Evolutionary conservation across 257 asterid species (phyloP).

Genomic region (Solanum tacnaense): DNA sequence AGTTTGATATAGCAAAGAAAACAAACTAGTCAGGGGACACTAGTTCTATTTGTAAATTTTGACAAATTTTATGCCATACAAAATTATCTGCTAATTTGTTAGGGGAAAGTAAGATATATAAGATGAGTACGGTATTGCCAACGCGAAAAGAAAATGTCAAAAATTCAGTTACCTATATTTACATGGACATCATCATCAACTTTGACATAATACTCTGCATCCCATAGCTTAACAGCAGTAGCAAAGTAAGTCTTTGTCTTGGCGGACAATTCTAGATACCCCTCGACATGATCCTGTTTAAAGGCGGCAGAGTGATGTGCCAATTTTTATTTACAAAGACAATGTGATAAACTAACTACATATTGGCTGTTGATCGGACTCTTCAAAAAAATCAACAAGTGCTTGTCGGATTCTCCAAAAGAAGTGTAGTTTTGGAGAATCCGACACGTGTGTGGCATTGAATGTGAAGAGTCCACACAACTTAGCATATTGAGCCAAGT

Average conservation of each 20-base stretch:
- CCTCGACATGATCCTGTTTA: conserved; percentile 80
- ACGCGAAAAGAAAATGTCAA: neutral
- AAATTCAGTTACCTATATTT: conserved; percentile 55
- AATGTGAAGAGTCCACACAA: neutral
- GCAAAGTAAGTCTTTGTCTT: conserved; percentile 81
- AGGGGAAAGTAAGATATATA: neutral
- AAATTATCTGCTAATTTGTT: neutral
- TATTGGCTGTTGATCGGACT: neutral
- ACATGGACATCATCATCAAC: conserved; percentile 96
- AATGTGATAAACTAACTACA: neutral
- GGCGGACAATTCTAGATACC: conserved; percentile 86
- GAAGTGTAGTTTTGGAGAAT: neutral
- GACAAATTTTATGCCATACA: neutral
- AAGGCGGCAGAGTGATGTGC: neutral
- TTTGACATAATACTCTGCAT: conserved; percentile 87
- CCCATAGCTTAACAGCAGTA: conserved; percentile 68
- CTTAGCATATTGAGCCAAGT: neutral
- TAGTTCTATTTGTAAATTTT: neutral
- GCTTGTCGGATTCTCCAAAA: neutral
- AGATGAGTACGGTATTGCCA: neutral
- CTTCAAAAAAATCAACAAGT: neutral
- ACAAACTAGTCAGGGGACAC: neutral
- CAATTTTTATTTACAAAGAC: neutral
- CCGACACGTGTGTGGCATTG: neutral
- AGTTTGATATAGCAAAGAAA: neutral